phyloP scores from a whole-genome alignment of 495 filamentous ascomycete species.

The Xylaria sp. region DNA sequence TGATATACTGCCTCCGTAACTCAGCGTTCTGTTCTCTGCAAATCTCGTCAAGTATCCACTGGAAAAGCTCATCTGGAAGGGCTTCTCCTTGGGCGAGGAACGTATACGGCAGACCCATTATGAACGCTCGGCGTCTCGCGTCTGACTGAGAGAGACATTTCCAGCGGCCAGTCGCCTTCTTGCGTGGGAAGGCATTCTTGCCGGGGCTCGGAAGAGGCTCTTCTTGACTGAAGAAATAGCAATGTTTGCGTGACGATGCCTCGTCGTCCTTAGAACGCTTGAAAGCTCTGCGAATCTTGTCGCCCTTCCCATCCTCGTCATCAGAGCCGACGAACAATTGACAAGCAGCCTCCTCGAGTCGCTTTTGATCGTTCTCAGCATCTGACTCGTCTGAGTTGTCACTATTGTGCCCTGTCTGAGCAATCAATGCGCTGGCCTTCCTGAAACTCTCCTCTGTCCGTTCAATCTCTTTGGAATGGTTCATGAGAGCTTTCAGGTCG shows the following conservation, averaged over 20 bases:
- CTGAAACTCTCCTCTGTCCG: slow-evolving; percentile 60
- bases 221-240: slow-evolving; percentile 69
- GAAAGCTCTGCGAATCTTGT: slow-evolving; percentile 72
- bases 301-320: slow-evolving; percentile 60
- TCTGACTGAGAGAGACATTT: slow-evolving; percentile 53
- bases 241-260: slow-evolving; percentile 57
- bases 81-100: slow-evolving; percentile 56
- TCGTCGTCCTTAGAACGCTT: slow-evolving; percentile 75
- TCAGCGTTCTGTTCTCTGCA: slow-evolving; percentile 65
- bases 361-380: slow-evolving; percentile 32
- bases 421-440: slow-evolving; percentile 36
- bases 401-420: slow-evolving; percentile 33
- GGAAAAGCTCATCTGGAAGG: slow-evolving; percentile 73
- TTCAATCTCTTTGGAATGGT: slow-evolving; percentile 63
- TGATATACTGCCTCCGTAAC: slow-evolving; percentile 70
- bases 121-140: slow-evolving; percentile 66
- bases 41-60: slow-evolving; percentile 78
- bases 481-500: slow-evolving; percentile 69
- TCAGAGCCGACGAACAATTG: slow-evolving; percentile 56
- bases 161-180: slow-evolving; percentile 44
- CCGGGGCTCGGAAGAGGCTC: slow-evolving; percentile 26
- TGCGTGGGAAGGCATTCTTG: slow-evolving; percentile 43
- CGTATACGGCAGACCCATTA: slow-evolving; percentile 71
- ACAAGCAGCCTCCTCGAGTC: slow-evolving; percentile 45
- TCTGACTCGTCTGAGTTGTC: slow-evolving; percentile 31